phyloP scores from a whole-genome alignment of 139 green algal species.

The Chara braunii region DNA sequence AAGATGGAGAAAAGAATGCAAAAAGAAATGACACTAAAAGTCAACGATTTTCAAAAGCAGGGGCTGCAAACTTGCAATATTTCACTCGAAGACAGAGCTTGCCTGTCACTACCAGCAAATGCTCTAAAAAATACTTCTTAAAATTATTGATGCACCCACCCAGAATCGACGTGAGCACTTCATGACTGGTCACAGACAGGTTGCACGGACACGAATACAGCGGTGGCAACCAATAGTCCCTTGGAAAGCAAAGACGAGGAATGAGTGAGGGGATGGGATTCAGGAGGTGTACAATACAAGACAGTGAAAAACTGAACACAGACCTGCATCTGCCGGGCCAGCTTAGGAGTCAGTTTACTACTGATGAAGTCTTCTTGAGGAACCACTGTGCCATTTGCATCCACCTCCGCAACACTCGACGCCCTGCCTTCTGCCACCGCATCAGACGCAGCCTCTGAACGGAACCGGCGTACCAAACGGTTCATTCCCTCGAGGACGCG shows the following conservation, averaged over 20 bases:
- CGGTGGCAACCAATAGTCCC: background rate
- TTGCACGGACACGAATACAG: background rate
- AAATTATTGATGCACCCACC: no score
- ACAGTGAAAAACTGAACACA: background rate
- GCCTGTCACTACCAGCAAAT: no score
- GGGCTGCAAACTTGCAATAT: no score
- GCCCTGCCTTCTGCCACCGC: background rate
- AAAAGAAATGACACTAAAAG: no score
- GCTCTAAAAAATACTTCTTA: no score
- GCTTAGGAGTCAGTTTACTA: slow-evolving; percentile 78
- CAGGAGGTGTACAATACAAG: no score
- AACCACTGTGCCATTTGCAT: slow-evolving; percentile 7
- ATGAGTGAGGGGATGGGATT: background rate
- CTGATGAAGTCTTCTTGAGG: slow-evolving; percentile 65
- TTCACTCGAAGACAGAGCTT: no score
- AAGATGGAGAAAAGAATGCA: no score
- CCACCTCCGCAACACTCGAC: slow-evolving; percentile 22
- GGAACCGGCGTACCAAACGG: slow-evolving; percentile 32
- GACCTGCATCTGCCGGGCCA: slow-evolving; percentile 73
- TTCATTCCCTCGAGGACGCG: slow-evolving; percentile 65
- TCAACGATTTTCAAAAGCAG: no score
- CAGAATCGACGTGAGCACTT: no score
- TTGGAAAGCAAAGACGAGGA: background rate
- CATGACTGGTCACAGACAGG: no score
- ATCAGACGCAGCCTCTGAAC: background rate